Conservation (phyloP, 1,139 yeast genomes). For the Lizanozyma gosingica region DNA sequence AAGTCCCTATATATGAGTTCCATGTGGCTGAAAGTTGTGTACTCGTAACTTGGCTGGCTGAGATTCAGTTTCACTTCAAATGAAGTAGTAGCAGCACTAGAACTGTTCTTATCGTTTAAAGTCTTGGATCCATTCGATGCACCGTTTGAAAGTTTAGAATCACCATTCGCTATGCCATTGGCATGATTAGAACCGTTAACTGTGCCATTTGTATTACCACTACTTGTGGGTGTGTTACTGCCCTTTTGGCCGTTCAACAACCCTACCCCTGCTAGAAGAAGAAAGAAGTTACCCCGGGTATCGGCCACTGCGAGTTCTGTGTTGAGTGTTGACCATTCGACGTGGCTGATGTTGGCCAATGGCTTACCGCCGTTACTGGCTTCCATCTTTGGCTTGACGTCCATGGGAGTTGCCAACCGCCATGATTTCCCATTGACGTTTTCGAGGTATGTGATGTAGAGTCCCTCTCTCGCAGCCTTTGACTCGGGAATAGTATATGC, state of each 20-base stretch:
- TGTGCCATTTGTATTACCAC: constrained; percentile 3
- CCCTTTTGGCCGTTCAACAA: constrained; percentile 10
- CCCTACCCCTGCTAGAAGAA: constrained; percentile 38
- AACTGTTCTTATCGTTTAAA: background rate
- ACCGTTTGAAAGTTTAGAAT: constrained; percentile 1
- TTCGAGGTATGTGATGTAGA: constrained; percentile 52
- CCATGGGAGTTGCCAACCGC: constrained; percentile 52
- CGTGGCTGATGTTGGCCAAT: constrained; percentile 30
- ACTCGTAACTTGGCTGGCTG: constrained; percentile 28
- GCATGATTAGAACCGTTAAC: constrained; percentile 3
- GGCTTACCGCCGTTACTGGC: constrained; percentile 19
- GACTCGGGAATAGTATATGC: constrained; percentile 41
- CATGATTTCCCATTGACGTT: constrained; percentile 57
- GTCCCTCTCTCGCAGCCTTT: constrained; percentile 16
- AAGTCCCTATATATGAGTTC: constrained; percentile 38
- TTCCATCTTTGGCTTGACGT: constrained; percentile 23
- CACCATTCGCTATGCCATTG: constrained; percentile 4
- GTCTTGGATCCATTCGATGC: constrained; percentile 3
- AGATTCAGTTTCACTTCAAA: constrained; percentile 3
- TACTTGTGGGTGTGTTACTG: background rate
- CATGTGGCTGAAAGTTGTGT: constrained; percentile 38
- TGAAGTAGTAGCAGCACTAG: background rate
- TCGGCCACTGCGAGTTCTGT: constrained; percentile 49
- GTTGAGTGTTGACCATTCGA: constrained; percentile 32
- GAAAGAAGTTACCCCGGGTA: constrained; percentile 40